phyloP scores from a whole-genome alignment of 345 rosid genomes.

The Angophora floribunda region DNA sequence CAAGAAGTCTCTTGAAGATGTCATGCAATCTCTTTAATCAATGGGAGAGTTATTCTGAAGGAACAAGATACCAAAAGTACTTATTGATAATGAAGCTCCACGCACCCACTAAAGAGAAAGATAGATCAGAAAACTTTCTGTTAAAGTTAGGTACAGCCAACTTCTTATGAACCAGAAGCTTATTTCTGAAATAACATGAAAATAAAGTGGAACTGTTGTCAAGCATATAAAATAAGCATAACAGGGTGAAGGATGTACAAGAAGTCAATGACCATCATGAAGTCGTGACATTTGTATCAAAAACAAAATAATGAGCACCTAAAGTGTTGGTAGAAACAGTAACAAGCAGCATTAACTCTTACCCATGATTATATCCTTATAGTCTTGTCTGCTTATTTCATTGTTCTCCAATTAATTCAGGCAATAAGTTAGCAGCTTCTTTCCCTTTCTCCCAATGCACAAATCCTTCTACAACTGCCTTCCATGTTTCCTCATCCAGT shows the following conservation, averaged over 20 bases:
- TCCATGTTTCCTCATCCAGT: conserved; percentile 53
- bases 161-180: not conserved
- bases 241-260: not conserved
- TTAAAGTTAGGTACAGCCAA: not conserved
- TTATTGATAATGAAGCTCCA: not conserved
- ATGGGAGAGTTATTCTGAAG: not conserved
- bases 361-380: not conserved
- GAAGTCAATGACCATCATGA: not conserved
- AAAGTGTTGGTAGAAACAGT: not conserved
- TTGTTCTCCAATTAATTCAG: not conserved
- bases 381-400: not conserved
- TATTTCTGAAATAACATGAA: not conserved
- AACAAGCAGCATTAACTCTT: not conserved
- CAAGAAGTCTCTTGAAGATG: not conserved
- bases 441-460: conserved; percentile 13
- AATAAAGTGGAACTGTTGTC: not conserved
- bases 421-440: not conserved
- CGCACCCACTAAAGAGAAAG: not conserved
- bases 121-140: not conserved
- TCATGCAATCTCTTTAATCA: not conserved
- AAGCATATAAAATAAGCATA: not conserved
- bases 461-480: conserved; percentile 24
- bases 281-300: not conserved
- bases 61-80: not conserved
- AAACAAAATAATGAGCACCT: not conserved